Evolutionary conservation across 2,329 filamentous ascomycete genomes (phyloP), one percentile per base, ranked within the genome.

Genomic region (Fusarium piperis): DNA sequence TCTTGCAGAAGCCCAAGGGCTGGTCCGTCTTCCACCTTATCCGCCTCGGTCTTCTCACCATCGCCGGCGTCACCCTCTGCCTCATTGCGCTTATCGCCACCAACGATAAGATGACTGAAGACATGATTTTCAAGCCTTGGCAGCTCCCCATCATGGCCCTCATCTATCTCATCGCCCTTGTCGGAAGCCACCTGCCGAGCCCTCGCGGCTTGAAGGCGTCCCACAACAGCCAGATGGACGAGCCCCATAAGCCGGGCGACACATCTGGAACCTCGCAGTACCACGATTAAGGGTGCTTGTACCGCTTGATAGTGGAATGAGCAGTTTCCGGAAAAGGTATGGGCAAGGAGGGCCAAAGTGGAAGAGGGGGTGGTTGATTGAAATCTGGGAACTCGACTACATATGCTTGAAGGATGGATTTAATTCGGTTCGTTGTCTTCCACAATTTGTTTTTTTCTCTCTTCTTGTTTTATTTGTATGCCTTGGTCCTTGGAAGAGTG

Each of bases 131-230:
- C 0, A 7, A n/a, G 3, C 44, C 44, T 26, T 48, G 44, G 44
- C 12, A 3, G 6, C 44, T 48, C 26, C 44, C 44, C 16, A 48
- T 48, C 26, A 48, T 48, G 11, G 44, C 44, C 23, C 10, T n/a
- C n/a, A 23, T 48, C 26, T 48, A 48, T 18, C 44, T 48, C 44
- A 0, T 48, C 16, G 44, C 44, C 23, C 44, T 48, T 6, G 6
- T 48, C 26, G 44, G 44, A 48, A 48, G 23, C 44, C 23, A 48
- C 44, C 44, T 48, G 44, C 44, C 44, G 16, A 28, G 4, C 23
- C 23, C 23, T 30, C 3, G 6, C 23, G 15, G 16, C 23, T 11
- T n/a, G 10, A 48, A 30, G 44, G 6, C 16, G 3, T 48, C 44
- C n/a, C 44, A 48, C 11, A n/a, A 16, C 23, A 18, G 16, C 44